These are phyloP conservation scores for Fragaria vesca DNA, from an alignment of 306 rosid species.

Conservation along the genomic window DNA sequence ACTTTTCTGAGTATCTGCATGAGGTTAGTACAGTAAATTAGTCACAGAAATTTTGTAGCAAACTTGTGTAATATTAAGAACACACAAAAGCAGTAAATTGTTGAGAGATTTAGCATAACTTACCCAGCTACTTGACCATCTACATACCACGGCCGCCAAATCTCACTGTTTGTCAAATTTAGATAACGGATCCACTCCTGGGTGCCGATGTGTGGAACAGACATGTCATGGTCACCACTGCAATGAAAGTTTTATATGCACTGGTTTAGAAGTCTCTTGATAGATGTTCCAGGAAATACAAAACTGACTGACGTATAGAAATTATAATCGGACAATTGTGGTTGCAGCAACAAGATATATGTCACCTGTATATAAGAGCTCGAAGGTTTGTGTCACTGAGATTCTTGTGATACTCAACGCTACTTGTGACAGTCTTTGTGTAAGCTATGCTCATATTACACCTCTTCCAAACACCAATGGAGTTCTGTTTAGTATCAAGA, in stretches of 20 bases:
- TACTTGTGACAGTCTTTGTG: constrained; percentile 25
- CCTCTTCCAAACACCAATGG: constrained; percentile 29
- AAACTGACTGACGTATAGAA: neutral
- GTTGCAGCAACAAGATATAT: constrained; percentile 1
- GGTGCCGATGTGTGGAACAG: constrained; percentile 30
- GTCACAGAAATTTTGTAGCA: neutral
- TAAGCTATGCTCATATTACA: constrained; percentile 33
- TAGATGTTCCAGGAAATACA: neutral
- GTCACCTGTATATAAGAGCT: constrained; percentile 32
- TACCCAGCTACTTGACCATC: constrained; percentile 39
- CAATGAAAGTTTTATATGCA: neutral
- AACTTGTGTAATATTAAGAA: neutral
- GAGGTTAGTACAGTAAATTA: neutral
- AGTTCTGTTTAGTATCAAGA: constrained; percentile 12
- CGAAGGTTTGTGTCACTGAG: constrained; percentile 25
- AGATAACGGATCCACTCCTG: constrained; percentile 26
- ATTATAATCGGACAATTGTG: neutral
- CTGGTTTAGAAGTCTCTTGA: neutral
- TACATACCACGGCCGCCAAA: constrained; percentile 32
- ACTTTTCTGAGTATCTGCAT: constrained; percentile 29
- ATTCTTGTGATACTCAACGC: constrained; percentile 23
- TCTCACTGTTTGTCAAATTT: constrained; percentile 12
- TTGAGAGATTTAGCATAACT: neutral
- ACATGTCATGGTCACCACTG: constrained; percentile 34
- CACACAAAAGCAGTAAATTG: neutral